Conservation (phyloP, 2,329 filamentous ascomycete genomes). For the Aureobasidium sp. region DNA sequence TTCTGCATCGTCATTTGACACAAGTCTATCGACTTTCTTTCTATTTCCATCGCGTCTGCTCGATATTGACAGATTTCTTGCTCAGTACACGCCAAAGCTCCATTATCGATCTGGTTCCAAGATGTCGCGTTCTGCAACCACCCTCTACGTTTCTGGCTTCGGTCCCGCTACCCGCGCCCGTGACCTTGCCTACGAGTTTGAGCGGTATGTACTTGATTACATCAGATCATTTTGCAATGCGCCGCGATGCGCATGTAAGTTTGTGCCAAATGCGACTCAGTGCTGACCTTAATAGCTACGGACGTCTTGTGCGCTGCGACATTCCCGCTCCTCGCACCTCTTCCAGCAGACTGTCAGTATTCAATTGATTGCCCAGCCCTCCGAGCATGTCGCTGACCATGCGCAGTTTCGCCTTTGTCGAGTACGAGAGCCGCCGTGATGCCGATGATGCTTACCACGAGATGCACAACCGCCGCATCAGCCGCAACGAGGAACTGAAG, state of each 20-base stretch:
- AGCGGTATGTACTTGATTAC: constrained; percentile 76
- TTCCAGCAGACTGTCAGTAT: constrained; percentile 84
- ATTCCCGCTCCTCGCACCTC: constrained; percentile 94
- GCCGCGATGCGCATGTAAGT: not conserved
- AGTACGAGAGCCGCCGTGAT: constrained; percentile 97
- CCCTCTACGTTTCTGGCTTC: constrained; percentile 98
- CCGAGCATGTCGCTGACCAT: not conserved
- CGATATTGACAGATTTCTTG: not conserved
- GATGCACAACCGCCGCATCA: constrained; percentile 99
- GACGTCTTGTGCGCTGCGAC: constrained; percentile 94
- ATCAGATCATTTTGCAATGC: not conserved
- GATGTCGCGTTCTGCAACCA: constrained; percentile 83
- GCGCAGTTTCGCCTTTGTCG: constrained; percentile 85
- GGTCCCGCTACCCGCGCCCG: constrained; percentile 97
- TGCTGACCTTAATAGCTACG: constrained; percentile 60
- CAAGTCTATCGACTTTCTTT: constrained; percentile 8
- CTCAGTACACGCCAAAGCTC: not conserved
- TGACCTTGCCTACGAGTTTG: constrained; percentile 99
- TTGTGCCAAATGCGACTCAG: not conserved
- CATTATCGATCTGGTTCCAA: constrained; percentile 15
- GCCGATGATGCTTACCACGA: constrained; percentile 98
- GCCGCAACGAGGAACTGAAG: constrained; percentile 90
- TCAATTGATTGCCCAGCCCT: not conserved
- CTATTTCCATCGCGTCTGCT: not conserved
- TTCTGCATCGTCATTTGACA: constrained; percentile 10